Percentiles rank a stretch among this genome's conserved stretches.
phyloP scores from a whole-genome alignment of 805 yeast genomes.

The Metschnikowia hibisci region DNA sequence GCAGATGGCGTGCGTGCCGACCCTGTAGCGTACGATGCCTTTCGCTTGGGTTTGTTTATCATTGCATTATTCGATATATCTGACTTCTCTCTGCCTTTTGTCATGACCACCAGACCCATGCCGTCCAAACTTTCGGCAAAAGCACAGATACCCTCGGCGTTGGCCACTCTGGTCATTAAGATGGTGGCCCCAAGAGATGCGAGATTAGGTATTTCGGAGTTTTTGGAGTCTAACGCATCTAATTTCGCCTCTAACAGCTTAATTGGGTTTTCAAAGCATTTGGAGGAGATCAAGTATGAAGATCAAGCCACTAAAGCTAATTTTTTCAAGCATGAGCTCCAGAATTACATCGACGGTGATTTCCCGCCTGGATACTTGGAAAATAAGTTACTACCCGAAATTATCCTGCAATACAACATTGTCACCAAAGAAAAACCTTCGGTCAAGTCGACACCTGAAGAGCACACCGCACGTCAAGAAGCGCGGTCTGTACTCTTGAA shows the following conservation, averaged over 20 bases:
- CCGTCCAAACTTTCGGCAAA: conserved; percentile 4
- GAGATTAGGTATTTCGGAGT: conserved; percentile 30
- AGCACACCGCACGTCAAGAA: conserved; percentile 33
- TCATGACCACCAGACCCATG: conserved; percentile 1
- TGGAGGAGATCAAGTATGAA: conserved; percentile 55
- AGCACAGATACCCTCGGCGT: conserved; percentile 31
- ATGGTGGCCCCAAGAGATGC: conserved; percentile 30
- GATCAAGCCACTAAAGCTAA: conserved; percentile 50
- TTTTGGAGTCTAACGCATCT: conserved; percentile 22
- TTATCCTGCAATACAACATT: conserved; percentile 39
- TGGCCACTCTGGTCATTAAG: conserved; percentile 37
- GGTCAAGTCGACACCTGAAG: conserved; percentile 27
- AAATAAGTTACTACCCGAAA: conserved; percentile 65
- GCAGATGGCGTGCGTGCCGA: conserved; percentile 33
- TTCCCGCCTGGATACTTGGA: conserved; percentile 55
- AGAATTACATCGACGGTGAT: conserved; percentile 20
- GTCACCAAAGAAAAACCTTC: conserved; percentile 26
- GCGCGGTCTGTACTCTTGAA: conserved; percentile 36
- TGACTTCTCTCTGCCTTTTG: conserved; percentile 3
- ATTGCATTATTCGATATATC: conserved; percentile 41
- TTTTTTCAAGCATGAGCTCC: conserved; percentile 33
- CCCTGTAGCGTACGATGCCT: conserved; percentile 58
- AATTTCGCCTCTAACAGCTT: conserved; percentile 41
- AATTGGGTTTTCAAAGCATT: conserved; percentile 47
- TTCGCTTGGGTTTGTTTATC: conserved; percentile 55